Evolutionary conservation across 331 rosid genomes (phyloP).

Genomic region (Quercus tomentella): DNA sequence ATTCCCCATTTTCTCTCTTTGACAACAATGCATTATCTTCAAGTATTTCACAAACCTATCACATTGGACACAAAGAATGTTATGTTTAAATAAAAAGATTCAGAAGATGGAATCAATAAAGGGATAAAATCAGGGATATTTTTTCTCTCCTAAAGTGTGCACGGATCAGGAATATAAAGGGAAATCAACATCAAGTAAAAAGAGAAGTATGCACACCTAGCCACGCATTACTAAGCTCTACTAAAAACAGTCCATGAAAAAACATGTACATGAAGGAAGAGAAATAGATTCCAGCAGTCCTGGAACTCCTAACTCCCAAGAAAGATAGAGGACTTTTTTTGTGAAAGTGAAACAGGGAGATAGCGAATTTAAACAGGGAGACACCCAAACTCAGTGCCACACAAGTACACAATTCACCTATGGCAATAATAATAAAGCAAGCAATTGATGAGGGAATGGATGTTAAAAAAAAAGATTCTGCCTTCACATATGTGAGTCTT

Average conservation of each 20-base stretch:
- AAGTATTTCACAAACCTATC: conserved; percentile 80
- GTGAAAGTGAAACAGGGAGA: background rate
- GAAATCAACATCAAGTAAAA: background rate
- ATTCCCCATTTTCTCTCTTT: conserved; percentile 46
- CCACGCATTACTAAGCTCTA: background rate
- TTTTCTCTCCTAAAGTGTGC: background rate
- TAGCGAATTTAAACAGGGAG: background rate
- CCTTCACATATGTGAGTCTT: too few species aligned
- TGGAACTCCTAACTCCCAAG: background rate
- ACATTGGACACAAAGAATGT: conserved; percentile 14
- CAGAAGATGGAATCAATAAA: background rate
- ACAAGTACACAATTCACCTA: background rate
- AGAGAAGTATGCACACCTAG: background rate
- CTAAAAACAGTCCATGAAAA: background rate
- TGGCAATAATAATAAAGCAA: background rate
- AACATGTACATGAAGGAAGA: background rate
- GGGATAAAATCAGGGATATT: background rate
- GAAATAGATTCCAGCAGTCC: background rate
- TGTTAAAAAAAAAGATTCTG: background rate
- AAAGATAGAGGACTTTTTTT: background rate
- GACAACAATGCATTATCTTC: conserved; percentile 82
- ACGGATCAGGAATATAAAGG: background rate
- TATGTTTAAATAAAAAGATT: background rate
- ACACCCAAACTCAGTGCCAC: background rate
- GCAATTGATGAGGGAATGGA: background rate